A percentile compares a stretch with the other conserved stretches of the same genome.
Conservation (phyloP, 148 eudicot genomes). For the Amaranthus cruentus region DNA sequence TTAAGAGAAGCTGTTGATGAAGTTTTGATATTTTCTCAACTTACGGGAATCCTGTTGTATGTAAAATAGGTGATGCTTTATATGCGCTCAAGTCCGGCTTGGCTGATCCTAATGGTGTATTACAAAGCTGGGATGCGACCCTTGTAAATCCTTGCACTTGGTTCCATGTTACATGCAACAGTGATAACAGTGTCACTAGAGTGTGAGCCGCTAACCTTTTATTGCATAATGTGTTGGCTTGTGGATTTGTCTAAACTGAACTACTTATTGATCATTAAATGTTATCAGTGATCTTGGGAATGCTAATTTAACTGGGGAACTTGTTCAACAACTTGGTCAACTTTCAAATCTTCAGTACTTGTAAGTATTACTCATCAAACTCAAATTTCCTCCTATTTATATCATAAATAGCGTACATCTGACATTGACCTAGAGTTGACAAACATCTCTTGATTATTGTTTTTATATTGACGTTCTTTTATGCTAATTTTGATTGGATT, state of each 20-base stretch:
- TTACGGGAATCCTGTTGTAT: conserved; percentile 23
- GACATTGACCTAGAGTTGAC: not conserved
- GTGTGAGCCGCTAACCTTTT: conserved; percentile 45
- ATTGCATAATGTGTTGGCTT: not conserved
- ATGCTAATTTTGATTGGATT: not conserved
- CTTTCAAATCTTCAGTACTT: conserved; percentile 66
- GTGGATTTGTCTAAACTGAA: not conserved
- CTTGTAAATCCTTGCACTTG: conserved; percentile 83
- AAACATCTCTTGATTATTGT: not conserved
- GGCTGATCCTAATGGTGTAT: conserved; percentile 64
- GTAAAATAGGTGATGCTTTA: conserved; percentile 69
- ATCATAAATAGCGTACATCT: not conserved
- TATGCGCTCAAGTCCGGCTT: conserved; percentile 47
- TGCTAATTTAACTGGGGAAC: conserved; percentile 67
- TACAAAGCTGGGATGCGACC: conserved; percentile 81
- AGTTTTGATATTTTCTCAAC: not conserved
- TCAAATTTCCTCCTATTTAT: not conserved
- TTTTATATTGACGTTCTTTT: not conserved
- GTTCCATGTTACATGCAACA: conserved; percentile 81
- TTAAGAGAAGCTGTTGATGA: not conserved
- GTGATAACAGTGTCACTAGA: conserved; percentile 62
- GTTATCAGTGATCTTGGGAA: conserved; percentile 72
- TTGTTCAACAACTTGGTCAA: conserved; percentile 73
- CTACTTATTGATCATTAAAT: conserved; percentile 5
- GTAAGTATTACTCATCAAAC: conserved; percentile 42